Evolutionary conservation across 352 stramenopile genomes (phyloP), one percentile per base, ranked within the genome.

Genomic region (Phytophthora vignae): DNA sequence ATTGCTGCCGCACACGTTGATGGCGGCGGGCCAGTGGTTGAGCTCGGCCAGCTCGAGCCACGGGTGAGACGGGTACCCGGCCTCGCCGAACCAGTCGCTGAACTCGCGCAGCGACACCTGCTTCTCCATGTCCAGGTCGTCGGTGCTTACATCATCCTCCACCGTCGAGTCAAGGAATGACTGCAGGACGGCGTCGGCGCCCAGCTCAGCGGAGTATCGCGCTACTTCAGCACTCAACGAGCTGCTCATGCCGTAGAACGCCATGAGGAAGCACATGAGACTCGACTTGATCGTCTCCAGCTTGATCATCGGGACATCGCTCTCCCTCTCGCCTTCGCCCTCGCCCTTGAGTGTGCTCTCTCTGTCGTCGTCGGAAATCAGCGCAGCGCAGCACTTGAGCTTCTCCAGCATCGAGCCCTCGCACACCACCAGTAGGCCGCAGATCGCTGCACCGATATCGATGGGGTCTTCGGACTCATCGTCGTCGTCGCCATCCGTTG

Each of bases 21-120:
- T 88, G 21, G 77, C 85, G 31, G 78, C 82, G 0, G 88, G 90
- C 90, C 90, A 97, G 61, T 95, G 86, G 60, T 87, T 65, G 1
- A 97, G 75, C 55, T 94, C 86, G 0, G 79, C 81, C 2, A 97
- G 82, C 67, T 95, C 87, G 7, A 97, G 77, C 90, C 90, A 97
- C 54, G 87, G 79, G 62, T 93, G 75, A 12, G 78, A 84, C 52
- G 82, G 83, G 46, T 90, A 90, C 1, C 90, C 86, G 0, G 69
- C 44, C 9, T 91, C 88, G 33, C 84, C 74, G 55, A 95, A 95
- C 90, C 90, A 97, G 11, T 89, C 80, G 64, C 73, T 81, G 62
- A 97, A 97, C 25, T 83, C 79, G 15, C 80, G 76, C 31, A 95
- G 69, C 19, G 82, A 87, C 7, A 97, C 75, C 5, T 60, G 40